phyloP scores from a whole-genome alignment of 164 flowering plant genomes.

The Tinospora cordifolia region DNA sequence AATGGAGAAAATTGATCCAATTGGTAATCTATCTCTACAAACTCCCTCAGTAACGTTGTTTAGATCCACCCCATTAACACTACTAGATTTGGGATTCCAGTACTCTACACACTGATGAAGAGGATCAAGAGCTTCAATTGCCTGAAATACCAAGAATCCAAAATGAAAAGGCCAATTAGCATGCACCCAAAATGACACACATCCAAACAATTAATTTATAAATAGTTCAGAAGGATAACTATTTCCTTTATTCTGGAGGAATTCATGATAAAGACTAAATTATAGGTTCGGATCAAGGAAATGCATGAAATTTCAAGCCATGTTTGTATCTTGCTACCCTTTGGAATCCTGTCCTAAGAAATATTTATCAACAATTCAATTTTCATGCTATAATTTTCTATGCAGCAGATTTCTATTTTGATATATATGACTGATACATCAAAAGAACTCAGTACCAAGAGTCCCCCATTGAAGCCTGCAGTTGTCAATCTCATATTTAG shows the following conservation, averaged over 20 bases:
- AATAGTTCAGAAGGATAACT: not conserved
- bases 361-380: not conserved
- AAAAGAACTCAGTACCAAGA: too few species aligned
- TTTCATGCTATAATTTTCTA: not conserved
- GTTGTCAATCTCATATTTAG: too few species aligned
- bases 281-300: not conserved
- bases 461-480: too few species aligned
- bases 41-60: not conserved
- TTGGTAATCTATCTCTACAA: slow-evolving; percentile 7
- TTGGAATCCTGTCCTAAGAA: not conserved
- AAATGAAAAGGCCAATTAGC: not conserved
- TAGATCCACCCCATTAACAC: slow-evolving; percentile 2
- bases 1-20: slow-evolving; percentile 11
- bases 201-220: not conserved
- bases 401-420: not conserved
- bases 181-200: not conserved
- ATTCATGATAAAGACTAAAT: not conserved
- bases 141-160: slow-evolving; percentile 31
- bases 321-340: not conserved
- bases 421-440: not conserved
- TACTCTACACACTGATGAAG: slow-evolving; percentile 49
- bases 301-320: not conserved
- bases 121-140: slow-evolving; percentile 73
- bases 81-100: slow-evolving; percentile 35
- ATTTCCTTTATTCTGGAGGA: too few species aligned